Conservation (phyloP, 768 basidiomycete genomes). For the Phylloporus sp. region DNA sequence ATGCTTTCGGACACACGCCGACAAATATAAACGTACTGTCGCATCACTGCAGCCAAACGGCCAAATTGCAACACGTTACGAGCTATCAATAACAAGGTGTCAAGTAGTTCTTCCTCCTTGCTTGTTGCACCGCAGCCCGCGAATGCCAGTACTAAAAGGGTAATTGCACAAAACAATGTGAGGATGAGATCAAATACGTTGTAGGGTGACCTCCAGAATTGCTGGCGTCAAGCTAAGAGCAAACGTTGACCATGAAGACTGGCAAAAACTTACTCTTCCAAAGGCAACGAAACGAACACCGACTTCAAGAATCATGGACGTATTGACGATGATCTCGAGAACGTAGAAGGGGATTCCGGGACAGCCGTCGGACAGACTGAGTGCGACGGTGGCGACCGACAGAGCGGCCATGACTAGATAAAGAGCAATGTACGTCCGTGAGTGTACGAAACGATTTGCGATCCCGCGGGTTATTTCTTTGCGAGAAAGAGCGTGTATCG, state of each 20-base stretch:
- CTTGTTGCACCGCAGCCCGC: conserved; percentile 78
- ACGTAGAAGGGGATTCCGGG: conserved; percentile 86
- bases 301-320: conserved; percentile 92
- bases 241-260: background rate
- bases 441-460: conserved; percentile 88
- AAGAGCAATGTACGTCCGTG: conserved; percentile 78
- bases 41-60: conserved; percentile 86
- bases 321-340: conserved; percentile 84
- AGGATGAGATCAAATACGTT: conserved; percentile 86
- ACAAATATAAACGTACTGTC: conserved; percentile 60
- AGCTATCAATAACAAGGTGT: conserved; percentile 86
- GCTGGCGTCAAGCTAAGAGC: conserved; percentile 40
- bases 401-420: conserved; percentile 87
- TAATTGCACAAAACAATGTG: conserved; percentile 85
- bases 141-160: conserved; percentile 82
- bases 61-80: conserved; percentile 92
- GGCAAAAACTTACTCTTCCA: conserved; percentile 65
- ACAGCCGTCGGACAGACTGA: conserved; percentile 80
- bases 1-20: background rate
- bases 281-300: conserved; percentile 88
- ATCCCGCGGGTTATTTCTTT: conserved; percentile 79
- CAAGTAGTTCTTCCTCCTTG: conserved; percentile 91
- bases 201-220: conserved; percentile 96
- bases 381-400: conserved; percentile 78
- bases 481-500: conserved; percentile 81